phyloP scores from a whole-genome alignment of 1,139 yeast species.

The Blastobotrys illinoisensis region DNA sequence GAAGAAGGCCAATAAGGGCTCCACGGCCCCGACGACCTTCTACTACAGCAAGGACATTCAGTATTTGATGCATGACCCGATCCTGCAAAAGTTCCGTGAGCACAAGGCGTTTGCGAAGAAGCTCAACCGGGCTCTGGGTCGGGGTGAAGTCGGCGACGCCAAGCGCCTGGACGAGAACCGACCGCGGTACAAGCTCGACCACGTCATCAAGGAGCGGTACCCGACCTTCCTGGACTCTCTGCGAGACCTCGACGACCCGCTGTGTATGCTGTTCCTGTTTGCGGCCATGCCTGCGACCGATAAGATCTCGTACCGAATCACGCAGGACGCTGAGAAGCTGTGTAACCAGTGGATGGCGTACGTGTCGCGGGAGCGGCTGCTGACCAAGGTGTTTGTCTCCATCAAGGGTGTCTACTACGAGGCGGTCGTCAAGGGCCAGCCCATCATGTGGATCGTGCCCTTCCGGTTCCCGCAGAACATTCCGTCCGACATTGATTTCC shows the following conservation, averaged over 20 bases:
- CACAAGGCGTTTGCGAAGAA: constrained; percentile 93
- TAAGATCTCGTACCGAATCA: constrained; percentile 69
- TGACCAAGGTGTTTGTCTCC: constrained; percentile 88
- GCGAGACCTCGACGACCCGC: constrained; percentile 91
- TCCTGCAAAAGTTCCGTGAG: constrained; percentile 84
- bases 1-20: constrained; percentile 95
- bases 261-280: constrained; percentile 89
- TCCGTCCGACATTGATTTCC: constrained; percentile 90
- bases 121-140: constrained; percentile 82
- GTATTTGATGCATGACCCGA: constrained; percentile 92
- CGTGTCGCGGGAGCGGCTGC: constrained; percentile 75
- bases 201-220: constrained; percentile 88
- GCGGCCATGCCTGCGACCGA: constrained; percentile 94
- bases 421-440: constrained; percentile 86
- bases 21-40: constrained; percentile 92
- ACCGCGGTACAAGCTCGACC: constrained; percentile 82
- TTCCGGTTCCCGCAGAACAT: constrained; percentile 94
- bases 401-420: constrained; percentile 97
- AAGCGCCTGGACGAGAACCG: constrained; percentile 75
- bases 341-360: constrained; percentile 96
- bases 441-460: constrained; percentile 93
- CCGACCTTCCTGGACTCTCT: constrained; percentile 91
- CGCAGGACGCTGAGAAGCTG: constrained; percentile 77
- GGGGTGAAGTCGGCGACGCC: constrained; percentile 88
- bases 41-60: constrained; percentile 93